A percentile compares a stretch with the other conserved stretches of the same genome.
These are phyloP conservation scores for Fusarium anthophilum DNA, from an alignment of 2,329 filamentous ascomycete species.

Conservation along the genomic window DNA sequence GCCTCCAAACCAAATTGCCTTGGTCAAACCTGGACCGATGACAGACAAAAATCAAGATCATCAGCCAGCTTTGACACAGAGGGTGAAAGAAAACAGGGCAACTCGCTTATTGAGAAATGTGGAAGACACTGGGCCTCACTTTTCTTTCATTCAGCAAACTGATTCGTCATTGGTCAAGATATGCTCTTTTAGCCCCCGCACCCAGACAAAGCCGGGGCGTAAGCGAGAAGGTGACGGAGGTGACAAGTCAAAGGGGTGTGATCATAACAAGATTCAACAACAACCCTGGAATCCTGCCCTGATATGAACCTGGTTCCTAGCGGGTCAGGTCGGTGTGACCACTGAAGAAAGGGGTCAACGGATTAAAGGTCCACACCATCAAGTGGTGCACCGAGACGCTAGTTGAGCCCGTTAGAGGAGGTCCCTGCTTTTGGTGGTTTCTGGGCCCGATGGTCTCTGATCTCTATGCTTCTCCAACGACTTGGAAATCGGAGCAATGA, in stretches of 20 bases:
- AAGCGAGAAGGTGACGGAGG: neutral
- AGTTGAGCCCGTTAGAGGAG: constrained; percentile 31
- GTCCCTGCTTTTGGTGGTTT: constrained; percentile 40
- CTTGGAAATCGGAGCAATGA: constrained; percentile 50
- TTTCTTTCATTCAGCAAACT: neutral
- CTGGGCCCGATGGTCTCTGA: constrained; percentile 44
- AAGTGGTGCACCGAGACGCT: neutral
- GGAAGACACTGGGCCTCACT: neutral
- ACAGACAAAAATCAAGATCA: constrained; percentile 50
- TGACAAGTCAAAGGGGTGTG: constrained; percentile 4
- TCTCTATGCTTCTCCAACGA: constrained; percentile 36
- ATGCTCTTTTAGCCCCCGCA: constrained; percentile 22
- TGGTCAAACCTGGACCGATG: constrained; percentile 41
- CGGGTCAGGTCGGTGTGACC: neutral
- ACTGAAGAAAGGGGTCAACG: neutral
- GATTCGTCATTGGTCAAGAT: neutral
- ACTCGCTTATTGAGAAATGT: neutral
- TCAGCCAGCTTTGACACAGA: neutral
- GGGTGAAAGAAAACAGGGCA: constrained; percentile 16
- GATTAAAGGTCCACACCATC: neutral
- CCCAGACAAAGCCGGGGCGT: neutral
- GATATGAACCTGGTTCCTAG: neutral
- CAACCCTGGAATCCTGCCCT: neutral
- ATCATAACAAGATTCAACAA: neutral
- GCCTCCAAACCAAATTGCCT: constrained; percentile 1